Conservation (phyloP, 2,329 filamentous ascomycete genomes). For the Penicillium sp. region DNA sequence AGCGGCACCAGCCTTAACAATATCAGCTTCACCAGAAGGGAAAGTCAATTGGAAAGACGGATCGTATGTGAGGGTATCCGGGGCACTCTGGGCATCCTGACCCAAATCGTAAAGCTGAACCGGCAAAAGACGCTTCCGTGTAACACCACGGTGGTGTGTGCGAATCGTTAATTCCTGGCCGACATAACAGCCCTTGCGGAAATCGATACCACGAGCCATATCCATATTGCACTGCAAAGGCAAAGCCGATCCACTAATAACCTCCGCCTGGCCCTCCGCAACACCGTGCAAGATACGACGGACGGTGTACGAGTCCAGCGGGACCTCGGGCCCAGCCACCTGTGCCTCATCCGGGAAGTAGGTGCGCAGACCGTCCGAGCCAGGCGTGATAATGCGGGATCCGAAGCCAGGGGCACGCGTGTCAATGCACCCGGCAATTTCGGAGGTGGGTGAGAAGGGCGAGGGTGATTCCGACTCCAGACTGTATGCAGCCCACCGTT, state of each 20-base stretch:
- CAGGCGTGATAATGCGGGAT: conserved; percentile 32
- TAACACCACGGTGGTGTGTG: conserved; percentile 86
- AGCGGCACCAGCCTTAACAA: conserved; percentile 42
- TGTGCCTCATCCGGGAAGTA: conserved; percentile 28
- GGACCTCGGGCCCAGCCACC: conserved; percentile 42
- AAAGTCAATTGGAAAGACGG: conserved; percentile 21
- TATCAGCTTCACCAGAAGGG: conserved; percentile 42
- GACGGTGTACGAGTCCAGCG: conserved; percentile 58
- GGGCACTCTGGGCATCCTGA: conserved; percentile 34
- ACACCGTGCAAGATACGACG: conserved; percentile 72
- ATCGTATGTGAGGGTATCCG: conserved; percentile 40
- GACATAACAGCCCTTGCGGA: conserved; percentile 91
- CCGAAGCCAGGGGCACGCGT: conserved; percentile 36
- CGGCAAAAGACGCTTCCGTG: conserved; percentile 80
- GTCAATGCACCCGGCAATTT: conserved; percentile 32
- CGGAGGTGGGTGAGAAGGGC: conserved; percentile 22
- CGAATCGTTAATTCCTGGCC: conserved; percentile 94
- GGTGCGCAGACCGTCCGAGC: conserved; percentile 27
- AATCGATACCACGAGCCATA: conserved; percentile 75
- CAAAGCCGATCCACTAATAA: conserved; percentile 60
- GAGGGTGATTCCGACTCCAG: conserved; percentile 29
- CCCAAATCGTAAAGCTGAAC: conserved; percentile 58
- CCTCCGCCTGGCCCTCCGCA: conserved; percentile 74
- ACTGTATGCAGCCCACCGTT: conserved; percentile 33
- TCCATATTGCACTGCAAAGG: conserved; percentile 89